Evolutionary conservation across 1,284 basidiomycete genomes (phyloP), one percentile per base, ranked within the genome.

Genomic region (Gymnopus androsaceus): DNA sequence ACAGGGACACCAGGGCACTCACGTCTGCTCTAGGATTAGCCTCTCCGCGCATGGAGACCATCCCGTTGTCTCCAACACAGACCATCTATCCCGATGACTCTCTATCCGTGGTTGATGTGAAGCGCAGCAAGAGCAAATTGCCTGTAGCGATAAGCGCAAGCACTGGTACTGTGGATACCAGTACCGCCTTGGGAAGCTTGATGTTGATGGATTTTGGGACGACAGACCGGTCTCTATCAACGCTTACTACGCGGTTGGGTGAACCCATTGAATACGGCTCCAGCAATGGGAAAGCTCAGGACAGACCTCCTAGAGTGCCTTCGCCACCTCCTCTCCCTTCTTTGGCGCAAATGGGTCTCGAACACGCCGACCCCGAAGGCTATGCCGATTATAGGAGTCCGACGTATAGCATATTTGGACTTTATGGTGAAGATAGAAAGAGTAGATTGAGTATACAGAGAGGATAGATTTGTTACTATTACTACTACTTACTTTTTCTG

Each of bases 381-480:
- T 87, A 80, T 67, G 79, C 72, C 1, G 81, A 83, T 38, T 90
- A 91, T 60, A 76, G 83, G 60, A 90, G 89, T 63, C 88, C 89
- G 21, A 91, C 89, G 3, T 91, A 91, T 61, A 91, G 89, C 66
- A 82, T 91, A 55, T 91, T 87, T 64, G 85, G 85, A 42, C 63
- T 90, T 62, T 91, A 90, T 64, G 84, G 84, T 56, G 74, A 71
- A 17, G 83, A 86, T 55, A 72, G 82, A 65, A 88, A 82, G 72
- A 85, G 84, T 59, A 72, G 74, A 42, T 67, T 65, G 1, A 64
- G 67, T 45, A 73, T 67, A 49, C 55, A 58, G 46, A 38, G 38
- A 7, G 33, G 15, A 46, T 46, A 51, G 14, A 30, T 28, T 8
- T 12, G n/a, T 30, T 31, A 44, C n/a, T 11, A 33, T 17, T 31